A percentile compares a stretch with the other conserved stretches of the same genome.
These are phyloP conservation scores for Dryadomyces sulphureus DNA, from an alignment of 2,329 filamentous ascomycete genomes.

Conservation along the genomic window DNA sequence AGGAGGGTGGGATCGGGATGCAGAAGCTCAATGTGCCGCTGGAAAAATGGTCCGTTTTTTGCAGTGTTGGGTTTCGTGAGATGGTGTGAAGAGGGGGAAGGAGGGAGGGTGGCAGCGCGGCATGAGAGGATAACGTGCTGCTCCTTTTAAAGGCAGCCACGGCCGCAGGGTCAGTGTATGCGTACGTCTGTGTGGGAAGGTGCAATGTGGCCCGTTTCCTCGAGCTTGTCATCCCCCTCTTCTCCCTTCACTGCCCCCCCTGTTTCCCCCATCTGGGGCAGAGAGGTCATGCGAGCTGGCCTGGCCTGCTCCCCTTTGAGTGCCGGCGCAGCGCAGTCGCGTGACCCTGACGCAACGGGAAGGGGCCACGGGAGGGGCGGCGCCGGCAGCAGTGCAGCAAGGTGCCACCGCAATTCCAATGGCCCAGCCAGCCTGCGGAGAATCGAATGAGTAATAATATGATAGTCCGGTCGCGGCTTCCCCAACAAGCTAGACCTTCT, in stretches of 20 bases:
- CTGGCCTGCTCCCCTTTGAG: not conserved
- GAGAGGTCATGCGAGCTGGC: slow-evolving; percentile 4
- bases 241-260: no score
- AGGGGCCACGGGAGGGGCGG: not conserved
- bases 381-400: not conserved
- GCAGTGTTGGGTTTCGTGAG: no score
- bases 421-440: not conserved
- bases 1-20: not conserved
- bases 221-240: not conserved
- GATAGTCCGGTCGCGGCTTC: no score
- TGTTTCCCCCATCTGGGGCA: not conserved
- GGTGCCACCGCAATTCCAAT: not conserved
- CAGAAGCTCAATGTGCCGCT: not conserved
- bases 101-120: not conserved
- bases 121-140: not conserved
- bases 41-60: not conserved
- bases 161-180: not conserved
- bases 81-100: not conserved
- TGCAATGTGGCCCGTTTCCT: not conserved
- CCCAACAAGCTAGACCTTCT: no score
- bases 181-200: no score
- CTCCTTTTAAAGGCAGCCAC: not conserved
- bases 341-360: slow-evolving; percentile 4
- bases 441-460: no score
- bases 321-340: not conserved